Percentiles rank a stretch among this genome's conserved stretches.
phyloP scores from a whole-genome alignment of 768 basidiomycete genomes.

The Termitomyces heimii region DNA sequence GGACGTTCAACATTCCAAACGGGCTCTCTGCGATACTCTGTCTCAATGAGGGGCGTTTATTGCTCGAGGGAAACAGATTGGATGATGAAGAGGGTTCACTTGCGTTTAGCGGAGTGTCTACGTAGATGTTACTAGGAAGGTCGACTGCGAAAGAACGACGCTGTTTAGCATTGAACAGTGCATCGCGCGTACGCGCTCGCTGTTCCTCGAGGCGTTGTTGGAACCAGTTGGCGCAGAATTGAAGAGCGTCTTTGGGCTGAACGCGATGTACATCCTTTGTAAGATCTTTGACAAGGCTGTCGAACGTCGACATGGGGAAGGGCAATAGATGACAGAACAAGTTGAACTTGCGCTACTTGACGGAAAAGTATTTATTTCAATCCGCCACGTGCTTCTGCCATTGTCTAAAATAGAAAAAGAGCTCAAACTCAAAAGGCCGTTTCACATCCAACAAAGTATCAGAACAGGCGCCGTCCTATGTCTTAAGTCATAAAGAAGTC shows the following conservation, averaged over 20 bases:
- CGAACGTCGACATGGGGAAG: conserved; percentile 63
- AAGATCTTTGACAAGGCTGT: conserved; percentile 76
- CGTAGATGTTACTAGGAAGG: conserved; percentile 52
- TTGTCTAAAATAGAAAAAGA: not conserved
- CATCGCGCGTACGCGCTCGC: conserved; percentile 64
- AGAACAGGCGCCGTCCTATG: not conserved
- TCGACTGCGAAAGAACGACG: conserved; percentile 42
- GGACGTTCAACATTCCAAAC: conserved; percentile 75
- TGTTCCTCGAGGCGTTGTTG: conserved; percentile 84
- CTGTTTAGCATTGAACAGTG: conserved; percentile 49
- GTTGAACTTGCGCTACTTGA: conserved; percentile 8
- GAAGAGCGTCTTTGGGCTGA: conserved; percentile 86
- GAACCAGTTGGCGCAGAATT: conserved; percentile 95
- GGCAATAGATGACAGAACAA: conserved; percentile 8
- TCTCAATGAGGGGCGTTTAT: conserved; percentile 47
- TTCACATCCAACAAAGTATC: conserved; percentile 13
- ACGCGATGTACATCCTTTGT: conserved; percentile 81
- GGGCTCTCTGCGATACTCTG: conserved; percentile 56
- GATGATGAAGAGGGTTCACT: conserved; percentile 36
- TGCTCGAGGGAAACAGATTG: conserved; percentile 45
- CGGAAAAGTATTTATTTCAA: not conserved
- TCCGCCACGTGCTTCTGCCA: conserved; percentile 12
- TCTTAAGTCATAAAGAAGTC: not conserved
- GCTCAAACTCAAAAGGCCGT: conserved; percentile 6
- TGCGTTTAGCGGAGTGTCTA: conserved; percentile 39